A percentile compares a stretch with the other conserved stretches of the same genome.
phyloP scores from a whole-genome alignment of 176 grass and related monocot species.

The Lolium rigidum region DNA sequence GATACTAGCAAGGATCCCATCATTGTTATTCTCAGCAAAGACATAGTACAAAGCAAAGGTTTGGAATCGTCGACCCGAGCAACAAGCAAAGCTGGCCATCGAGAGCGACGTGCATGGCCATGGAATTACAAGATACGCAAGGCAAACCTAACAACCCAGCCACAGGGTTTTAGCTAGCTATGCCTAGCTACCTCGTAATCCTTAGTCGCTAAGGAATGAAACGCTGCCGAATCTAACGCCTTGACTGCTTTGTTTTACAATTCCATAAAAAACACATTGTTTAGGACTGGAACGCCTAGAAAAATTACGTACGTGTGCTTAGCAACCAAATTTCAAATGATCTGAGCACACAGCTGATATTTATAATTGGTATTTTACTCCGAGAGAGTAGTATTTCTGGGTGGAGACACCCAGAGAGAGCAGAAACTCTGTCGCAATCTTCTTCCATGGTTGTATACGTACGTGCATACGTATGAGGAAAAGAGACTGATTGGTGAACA shows the following conservation, averaged over 20 bases:
- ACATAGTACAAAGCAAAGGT: neutral
- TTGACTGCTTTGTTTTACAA: too few species aligned
- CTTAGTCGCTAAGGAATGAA: conserved; percentile 20
- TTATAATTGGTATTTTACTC: too few species aligned
- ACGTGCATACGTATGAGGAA: neutral
- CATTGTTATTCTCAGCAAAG: neutral
- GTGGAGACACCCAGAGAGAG: neutral
- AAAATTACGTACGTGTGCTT: too few species aligned
- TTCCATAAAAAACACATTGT: too few species aligned
- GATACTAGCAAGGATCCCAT: neutral
- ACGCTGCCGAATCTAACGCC: too few species aligned
- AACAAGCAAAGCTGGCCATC: neutral
- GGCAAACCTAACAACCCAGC: neutral
- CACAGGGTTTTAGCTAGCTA: neutral
- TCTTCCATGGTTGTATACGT: neutral
- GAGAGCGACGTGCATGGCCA: conserved; percentile 9
- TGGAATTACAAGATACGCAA: neutral
- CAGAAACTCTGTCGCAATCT: neutral
- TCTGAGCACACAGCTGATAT: too few species aligned
- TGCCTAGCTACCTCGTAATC: neutral
- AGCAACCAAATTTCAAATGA: too few species aligned
- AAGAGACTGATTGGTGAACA: neutral
- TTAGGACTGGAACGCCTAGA: too few species aligned
- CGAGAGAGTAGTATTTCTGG: neutral
- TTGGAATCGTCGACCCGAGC: neutral